Base-by-base conservation (phyloP, 2,329 filamentous ascomycete genomes). In the Dactylellina haptotyla region DNA sequence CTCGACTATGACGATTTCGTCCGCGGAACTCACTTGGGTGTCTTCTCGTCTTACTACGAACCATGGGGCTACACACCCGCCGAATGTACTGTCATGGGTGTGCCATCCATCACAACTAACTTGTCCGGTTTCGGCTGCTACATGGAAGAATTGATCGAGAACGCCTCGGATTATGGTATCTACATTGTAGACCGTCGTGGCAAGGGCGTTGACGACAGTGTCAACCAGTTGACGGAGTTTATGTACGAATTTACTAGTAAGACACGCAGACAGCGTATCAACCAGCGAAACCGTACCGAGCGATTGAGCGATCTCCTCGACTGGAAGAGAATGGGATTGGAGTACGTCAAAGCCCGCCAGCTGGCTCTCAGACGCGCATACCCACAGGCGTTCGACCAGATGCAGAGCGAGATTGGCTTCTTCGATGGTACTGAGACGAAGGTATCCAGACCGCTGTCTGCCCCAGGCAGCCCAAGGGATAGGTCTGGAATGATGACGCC, bases 291-390 rank as follows among this genome's bases (percentile, higher is more conserved):
- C 83, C 88, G 95, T 62, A 99, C 95, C 0, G 95, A 99, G 84
- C 88, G 95, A 51, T 84, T 99, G 62, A 96, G 93, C 79, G 95
- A 99, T 80, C 85, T 99, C 72, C 86, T 99, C 41, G 95, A 99
- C 83, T 99, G 95, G 95, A 98, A 98, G 86, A 87, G 95, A 54
- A 99, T 99, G 95, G 95, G 95, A 20, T 90, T 98, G 89, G 95
- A 99, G 83, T 99, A 99, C 80, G 92, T 97, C 83, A 99, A 98
- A 85, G 95, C 95, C 32, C 88, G 95, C 53, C 95, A 98, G 81
- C 83, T 99, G 79, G 95, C 95, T 23, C 84, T 99, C 75, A 87
- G 95, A 78, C 87, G 95, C 81, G 95, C 95, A 18, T 99, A 98
- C 81, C 94, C 95, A 54, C 85, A 86, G 58, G 94, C 92, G 2